Conservation (phyloP, 257 asterid genomes). For the Dorcoceras hygrometricum region DNA sequence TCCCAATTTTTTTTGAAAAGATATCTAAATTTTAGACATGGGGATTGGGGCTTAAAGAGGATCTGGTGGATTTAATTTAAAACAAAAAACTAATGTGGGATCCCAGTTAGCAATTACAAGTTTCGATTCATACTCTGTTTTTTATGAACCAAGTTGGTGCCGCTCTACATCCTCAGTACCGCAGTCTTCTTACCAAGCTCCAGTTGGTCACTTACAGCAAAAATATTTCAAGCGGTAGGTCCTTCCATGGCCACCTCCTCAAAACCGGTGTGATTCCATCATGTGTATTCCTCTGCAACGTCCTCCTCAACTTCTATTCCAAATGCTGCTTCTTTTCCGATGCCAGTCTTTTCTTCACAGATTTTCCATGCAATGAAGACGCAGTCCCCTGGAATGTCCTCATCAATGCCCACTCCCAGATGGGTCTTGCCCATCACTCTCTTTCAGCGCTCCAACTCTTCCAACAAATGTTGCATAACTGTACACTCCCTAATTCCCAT, state of each 20-base stretch:
- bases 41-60: too few species aligned
- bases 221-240: constrained; percentile 39
- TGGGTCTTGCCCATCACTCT: constrained; percentile 38
- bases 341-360: constrained; percentile 51
- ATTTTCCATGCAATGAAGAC: constrained; percentile 45
- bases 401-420: constrained; percentile 65
- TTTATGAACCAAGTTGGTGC: constrained; percentile 43
- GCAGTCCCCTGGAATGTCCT: constrained; percentile 70
- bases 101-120: too few species aligned
- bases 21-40: too few species aligned
- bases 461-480: constrained; percentile 42
- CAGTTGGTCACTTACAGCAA: constrained; percentile 44
- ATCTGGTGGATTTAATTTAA: too few species aligned
- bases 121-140: background rate
- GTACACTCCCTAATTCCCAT: constrained; percentile 53
- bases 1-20: too few species aligned
- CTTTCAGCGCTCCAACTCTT: constrained; percentile 49
- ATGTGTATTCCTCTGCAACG: constrained; percentile 46
- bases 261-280: constrained; percentile 47
- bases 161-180: constrained; percentile 37
- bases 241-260: constrained; percentile 68
- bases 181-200: constrained; percentile 49
- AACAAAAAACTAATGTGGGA: too few species aligned
- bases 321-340: constrained; percentile 57
- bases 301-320: constrained; percentile 66